Percentiles rank a stretch among this genome's conserved stretches.
Evolutionary conservation across 2,329 filamentous ascomycete genomes (phyloP).

Genomic region (Alternaria rosae): DNA sequence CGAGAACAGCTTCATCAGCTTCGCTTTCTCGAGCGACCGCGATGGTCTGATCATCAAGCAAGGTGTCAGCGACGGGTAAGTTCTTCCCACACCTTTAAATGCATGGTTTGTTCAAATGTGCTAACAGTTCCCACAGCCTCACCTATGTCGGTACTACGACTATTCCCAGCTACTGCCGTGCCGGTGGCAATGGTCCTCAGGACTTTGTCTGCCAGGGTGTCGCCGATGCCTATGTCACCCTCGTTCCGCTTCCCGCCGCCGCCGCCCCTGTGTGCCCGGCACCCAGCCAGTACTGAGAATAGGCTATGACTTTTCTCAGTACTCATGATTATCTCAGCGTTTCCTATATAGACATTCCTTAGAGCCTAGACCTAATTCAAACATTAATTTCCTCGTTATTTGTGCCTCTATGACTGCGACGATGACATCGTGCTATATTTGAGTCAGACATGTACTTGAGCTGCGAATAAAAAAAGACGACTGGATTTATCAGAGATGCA

Average conservation of each 20-base stretch:
- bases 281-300: background rate
- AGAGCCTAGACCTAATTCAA: background rate
- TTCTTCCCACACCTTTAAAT: background rate
- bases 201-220: slow-evolving; percentile 78
- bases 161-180: slow-evolving; percentile 23
- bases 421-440: background rate
- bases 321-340: background rate
- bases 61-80: slow-evolving; percentile 20
- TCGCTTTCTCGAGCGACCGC: slow-evolving; percentile 20
- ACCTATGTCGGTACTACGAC: slow-evolving; percentile 21
- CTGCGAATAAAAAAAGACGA: background rate
- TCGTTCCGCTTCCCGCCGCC: slow-evolving; percentile 17
- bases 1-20: slow-evolving; percentile 21
- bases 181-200: slow-evolving; percentile 50
- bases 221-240: slow-evolving; percentile 60
- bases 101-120: background rate
- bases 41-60: slow-evolving; percentile 24
- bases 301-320: background rate
- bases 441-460: background rate
- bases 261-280: background rate
- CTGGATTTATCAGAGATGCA: accelerated
- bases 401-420: background rate
- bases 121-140: slow-evolving; percentile 13
- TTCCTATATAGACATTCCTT: background rate
- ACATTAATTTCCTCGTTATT: background rate